These are phyloP conservation scores for Vitis riparia DNA, from an alignment of 164 flowering plant species.

Conservation along the genomic window DNA sequence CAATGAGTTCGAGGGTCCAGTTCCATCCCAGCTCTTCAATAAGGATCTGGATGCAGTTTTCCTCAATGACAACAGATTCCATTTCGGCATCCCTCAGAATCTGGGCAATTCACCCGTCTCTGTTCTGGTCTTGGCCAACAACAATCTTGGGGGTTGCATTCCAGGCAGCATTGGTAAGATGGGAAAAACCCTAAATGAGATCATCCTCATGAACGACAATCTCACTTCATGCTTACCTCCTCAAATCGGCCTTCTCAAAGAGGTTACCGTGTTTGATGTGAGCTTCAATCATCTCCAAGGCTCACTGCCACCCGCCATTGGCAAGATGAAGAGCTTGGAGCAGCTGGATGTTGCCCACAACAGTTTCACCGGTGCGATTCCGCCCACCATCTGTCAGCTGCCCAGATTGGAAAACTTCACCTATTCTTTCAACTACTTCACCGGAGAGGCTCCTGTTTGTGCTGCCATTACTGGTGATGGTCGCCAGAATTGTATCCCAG, in stretches of 20 bases:
- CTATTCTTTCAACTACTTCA: constrained; percentile 71
- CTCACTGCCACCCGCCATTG: constrained; percentile 44
- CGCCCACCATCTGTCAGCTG: constrained; percentile 49
- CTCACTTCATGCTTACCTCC: constrained; percentile 68
- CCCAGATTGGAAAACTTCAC: constrained; percentile 70
- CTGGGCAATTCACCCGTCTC: constrained; percentile 86
- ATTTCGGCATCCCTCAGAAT: constrained; percentile 59
- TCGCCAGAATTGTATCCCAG: constrained; percentile 53
- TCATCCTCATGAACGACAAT: constrained; percentile 66
- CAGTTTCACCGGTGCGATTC: constrained; percentile 59
- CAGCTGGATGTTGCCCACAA: constrained; percentile 80
- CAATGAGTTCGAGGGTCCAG: constrained; percentile 79
- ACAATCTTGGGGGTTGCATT: constrained; percentile 71
- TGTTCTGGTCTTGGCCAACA: constrained; percentile 70
- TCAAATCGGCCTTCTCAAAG: constrained; percentile 53
- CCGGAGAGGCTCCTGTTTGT: constrained; percentile 58
- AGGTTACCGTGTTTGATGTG: constrained; percentile 73
- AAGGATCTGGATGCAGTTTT: constrained; percentile 68
- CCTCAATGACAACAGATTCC: constrained; percentile 71
- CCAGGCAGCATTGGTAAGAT: constrained; percentile 72
- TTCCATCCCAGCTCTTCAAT: constrained; percentile 65
- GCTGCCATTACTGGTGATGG: constrained; percentile 24
- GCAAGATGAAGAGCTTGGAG: constrained; percentile 61
- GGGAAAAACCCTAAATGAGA: constrained; percentile 71
- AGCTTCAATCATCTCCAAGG: constrained; percentile 70